Evolutionary conservation across 352 stramenopile species (phyloP), one percentile per base, ranked within the genome.

Genomic region (Pythium scleroteichum): DNA sequence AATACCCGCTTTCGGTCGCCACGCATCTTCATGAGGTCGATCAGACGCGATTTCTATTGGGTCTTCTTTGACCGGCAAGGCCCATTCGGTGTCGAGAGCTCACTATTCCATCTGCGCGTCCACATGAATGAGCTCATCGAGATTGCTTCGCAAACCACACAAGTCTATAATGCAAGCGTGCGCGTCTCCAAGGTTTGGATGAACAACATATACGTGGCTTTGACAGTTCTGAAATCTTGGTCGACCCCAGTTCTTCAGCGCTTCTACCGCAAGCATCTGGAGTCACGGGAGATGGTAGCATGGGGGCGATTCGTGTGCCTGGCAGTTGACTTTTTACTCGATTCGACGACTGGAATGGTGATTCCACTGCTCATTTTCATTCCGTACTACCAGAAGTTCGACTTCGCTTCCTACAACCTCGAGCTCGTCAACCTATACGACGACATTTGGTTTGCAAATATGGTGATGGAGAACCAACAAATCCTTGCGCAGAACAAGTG

Each of bases 141-240:
- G 50, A 69, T 84, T 44, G 59, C 59, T 9, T 78, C 68, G 4
- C 78, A 85, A 38, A 59, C 73, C 1, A 42, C 67, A 3, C 76
- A 83, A 35, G 66, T 73, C 7, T 85, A 85, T 55, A 58, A 64
- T 7, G 72, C 70, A 26, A 87, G 79, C 33, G 45, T 67, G 1
- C 48, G 75, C 0, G 71, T 88, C n/a, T 63, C 76, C 0, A 69
- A 68, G 14, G 51, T 67, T 13, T 85, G 75, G 75, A 72, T 85
- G 49, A 88, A 88, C 46, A 68, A 76, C 41, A 26, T 71, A 6
- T 82, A 70, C 2, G 76, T 87, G 14, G 49, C 19, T 6, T 26
- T 85, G n/a, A 65, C 79, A 13, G 68, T 78, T n/a, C 22, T 60
- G 22, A 85, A 78, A 24, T 77, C 62, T 39, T 78, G 71, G 62